Evolutionary conservation across 306 rosid genomes (phyloP).

Genomic region (Adenanthera pavonina): DNA sequence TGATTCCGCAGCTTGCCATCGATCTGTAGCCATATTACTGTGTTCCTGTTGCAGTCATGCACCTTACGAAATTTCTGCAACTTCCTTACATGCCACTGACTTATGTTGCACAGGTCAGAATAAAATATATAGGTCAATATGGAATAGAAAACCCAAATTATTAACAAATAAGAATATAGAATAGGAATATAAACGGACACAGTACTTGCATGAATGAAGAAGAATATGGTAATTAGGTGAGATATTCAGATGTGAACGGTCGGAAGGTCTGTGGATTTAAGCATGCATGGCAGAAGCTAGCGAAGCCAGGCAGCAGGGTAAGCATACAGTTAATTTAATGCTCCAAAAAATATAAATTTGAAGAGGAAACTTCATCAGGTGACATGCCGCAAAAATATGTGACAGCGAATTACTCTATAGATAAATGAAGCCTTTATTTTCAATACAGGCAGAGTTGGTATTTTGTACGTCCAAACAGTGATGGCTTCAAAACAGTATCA

Average conservation of each 20-base stretch:
- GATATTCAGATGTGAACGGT: neutral
- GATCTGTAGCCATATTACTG: slow-evolving; percentile 30
- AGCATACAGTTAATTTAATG: neutral
- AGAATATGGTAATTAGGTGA: neutral
- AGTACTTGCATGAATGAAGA: neutral
- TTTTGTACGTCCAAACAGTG: neutral
- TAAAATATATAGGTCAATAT: neutral
- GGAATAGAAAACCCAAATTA: neutral
- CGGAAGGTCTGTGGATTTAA: neutral
- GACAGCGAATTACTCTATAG: neutral
- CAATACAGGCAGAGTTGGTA: slow-evolving; percentile 11
- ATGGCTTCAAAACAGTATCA: slow-evolving; percentile 1
- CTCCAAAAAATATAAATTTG: neutral
- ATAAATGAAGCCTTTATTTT: neutral
- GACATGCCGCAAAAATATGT: neutral
- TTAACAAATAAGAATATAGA: neutral
- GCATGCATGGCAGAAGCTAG: too few species aligned
- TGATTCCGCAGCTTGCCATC: neutral
- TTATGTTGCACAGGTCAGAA: neutral
- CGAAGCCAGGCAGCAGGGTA: neutral
- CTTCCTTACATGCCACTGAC: neutral
- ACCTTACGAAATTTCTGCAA: slow-evolving; percentile 7
- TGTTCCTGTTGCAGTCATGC: slow-evolving; percentile 11
- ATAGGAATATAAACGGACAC: too few species aligned
- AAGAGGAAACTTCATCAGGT: neutral